Conservation (phyloP, 2,329 filamentous ascomycete species). For the Hysterium pulicare region DNA sequence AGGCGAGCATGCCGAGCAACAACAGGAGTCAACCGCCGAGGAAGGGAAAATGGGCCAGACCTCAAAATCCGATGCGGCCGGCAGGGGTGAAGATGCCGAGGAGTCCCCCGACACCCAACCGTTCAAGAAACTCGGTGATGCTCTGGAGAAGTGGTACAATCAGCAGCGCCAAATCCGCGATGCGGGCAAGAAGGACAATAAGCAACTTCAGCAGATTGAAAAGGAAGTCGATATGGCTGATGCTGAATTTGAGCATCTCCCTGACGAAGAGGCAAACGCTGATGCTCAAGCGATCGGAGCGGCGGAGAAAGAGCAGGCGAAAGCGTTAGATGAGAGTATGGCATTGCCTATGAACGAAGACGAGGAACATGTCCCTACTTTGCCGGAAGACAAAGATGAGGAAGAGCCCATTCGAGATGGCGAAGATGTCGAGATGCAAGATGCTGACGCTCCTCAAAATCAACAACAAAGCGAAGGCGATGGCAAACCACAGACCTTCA, state of each 20-base stretch:
- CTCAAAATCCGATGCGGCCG: constrained; percentile 32
- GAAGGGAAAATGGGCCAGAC: constrained; percentile 51
- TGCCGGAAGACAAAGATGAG: constrained; percentile 34
- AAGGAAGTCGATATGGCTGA: constrained; percentile 68
- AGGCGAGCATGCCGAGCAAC: constrained; percentile 62
- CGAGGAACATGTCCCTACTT: constrained; percentile 26
- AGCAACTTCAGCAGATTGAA: constrained; percentile 47
- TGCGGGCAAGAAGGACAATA: constrained; percentile 46
- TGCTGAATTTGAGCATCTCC: constrained; percentile 90
- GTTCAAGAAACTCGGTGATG: constrained; percentile 92
- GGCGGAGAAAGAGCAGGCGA: constrained; percentile 81
- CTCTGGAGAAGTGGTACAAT: constrained; percentile 87
- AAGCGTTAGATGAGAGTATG: constrained; percentile 82
- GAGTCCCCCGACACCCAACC: constrained; percentile 57
- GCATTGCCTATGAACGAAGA: constrained; percentile 68
- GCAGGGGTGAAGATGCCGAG: constrained; percentile 37
- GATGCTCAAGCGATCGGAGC: constrained; percentile 90
- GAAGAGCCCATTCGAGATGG: constrained; percentile 30
- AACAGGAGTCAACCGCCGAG: constrained; percentile 61
- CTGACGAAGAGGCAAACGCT: constrained; percentile 74
- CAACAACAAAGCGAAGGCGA: constrained; percentile 20
- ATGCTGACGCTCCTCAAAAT: constrained; percentile 35
- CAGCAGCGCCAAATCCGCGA: constrained; percentile 74
- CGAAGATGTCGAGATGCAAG: constrained; percentile 48
- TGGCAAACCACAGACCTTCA: constrained; percentile 41